Conservation (phyloP, 805 yeast genomes). For the Barnettozyma botsteinii region DNA sequence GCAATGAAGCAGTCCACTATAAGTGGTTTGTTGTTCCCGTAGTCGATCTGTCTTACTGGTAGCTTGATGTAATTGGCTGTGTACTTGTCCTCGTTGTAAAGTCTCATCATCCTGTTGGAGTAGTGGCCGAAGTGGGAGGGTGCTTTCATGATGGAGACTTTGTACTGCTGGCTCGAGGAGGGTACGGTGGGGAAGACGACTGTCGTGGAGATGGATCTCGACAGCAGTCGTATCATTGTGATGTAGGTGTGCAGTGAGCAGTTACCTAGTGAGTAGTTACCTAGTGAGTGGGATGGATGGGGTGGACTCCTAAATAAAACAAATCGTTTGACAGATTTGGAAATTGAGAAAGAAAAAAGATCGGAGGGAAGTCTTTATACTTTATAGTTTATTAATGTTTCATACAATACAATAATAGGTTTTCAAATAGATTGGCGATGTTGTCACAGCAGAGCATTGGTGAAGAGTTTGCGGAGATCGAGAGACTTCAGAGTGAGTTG, state of each 20-base stretch:
- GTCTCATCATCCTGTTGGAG: conserved; percentile 68
- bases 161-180: conserved; percentile 1
- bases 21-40: conserved; percentile 19
- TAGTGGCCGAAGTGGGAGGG: conserved; percentile 69
- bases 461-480: conserved; percentile 3
- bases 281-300: too few species aligned
- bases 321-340: too few species aligned
- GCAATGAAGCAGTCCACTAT: conserved; percentile 50
- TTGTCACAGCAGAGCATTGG: too few species aligned
- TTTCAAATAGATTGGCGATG: too few species aligned
- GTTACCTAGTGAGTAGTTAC: too few species aligned
- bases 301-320: too few species aligned
- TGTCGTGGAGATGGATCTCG: conserved; percentile 15
- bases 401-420: too few species aligned
- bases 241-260: too few species aligned
- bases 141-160: conserved; percentile 38
- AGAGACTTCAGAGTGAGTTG: background rate
- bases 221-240: conserved; percentile 6
- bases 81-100: conserved; percentile 77
- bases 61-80: conserved; percentile 56
- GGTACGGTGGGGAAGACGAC: conserved; percentile 17
- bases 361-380: too few species aligned
- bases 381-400: too few species aligned
- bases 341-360: too few species aligned
- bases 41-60: conserved; percentile 29